phyloP scores from a whole-genome alignment of 2,329 filamentous ascomycete species.

The Ceratocystis destructans region DNA sequence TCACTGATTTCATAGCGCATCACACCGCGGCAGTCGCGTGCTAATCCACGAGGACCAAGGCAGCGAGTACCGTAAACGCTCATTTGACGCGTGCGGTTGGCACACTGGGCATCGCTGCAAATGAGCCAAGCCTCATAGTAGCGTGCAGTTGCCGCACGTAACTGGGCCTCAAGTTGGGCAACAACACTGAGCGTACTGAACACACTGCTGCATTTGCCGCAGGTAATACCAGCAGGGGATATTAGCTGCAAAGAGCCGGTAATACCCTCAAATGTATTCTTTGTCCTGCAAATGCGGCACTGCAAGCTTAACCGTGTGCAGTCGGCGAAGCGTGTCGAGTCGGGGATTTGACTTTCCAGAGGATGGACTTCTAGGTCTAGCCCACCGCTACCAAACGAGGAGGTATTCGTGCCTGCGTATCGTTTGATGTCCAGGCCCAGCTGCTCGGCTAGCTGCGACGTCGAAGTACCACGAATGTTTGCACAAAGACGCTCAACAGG shows the following conservation, averaged over 20 bases:
- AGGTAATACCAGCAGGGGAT: constrained; percentile 61
- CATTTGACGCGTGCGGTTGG: constrained; percentile 77
- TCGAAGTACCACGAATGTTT: constrained; percentile 85
- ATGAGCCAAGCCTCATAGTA: constrained; percentile 91
- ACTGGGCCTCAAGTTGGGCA: constrained; percentile 74
- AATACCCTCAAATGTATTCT: constrained; percentile 65
- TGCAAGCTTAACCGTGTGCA: constrained; percentile 63
- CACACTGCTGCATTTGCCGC: constrained; percentile 50
- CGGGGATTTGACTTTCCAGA: constrained; percentile 85
- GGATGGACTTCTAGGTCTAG: constrained; percentile 64
- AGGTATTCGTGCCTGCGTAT: constrained; percentile 45
- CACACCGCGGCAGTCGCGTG: constrained; percentile 66
- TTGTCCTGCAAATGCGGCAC: constrained; percentile 66
- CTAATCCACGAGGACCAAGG: constrained; percentile 73
- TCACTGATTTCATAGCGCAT: constrained; percentile 85
- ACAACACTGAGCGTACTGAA: constrained; percentile 62
- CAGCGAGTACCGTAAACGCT: constrained; percentile 85
- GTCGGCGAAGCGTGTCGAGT: constrained; percentile 75
- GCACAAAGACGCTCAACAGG: constrained; percentile 95
- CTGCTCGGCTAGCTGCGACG: constrained; percentile 78
- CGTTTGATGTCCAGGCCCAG: constrained; percentile 82
- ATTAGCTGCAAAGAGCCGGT: constrained; percentile 43
- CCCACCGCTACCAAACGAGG: constrained; percentile 23
- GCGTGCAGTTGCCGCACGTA: constrained; percentile 60
- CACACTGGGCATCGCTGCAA: constrained; percentile 81